A percentile compares a stretch with the other conserved stretches of the same genome.
These are phyloP conservation scores for Termitomyces sp. DNA, from an alignment of 768 basidiomycete species.

Conservation along the genomic window DNA sequence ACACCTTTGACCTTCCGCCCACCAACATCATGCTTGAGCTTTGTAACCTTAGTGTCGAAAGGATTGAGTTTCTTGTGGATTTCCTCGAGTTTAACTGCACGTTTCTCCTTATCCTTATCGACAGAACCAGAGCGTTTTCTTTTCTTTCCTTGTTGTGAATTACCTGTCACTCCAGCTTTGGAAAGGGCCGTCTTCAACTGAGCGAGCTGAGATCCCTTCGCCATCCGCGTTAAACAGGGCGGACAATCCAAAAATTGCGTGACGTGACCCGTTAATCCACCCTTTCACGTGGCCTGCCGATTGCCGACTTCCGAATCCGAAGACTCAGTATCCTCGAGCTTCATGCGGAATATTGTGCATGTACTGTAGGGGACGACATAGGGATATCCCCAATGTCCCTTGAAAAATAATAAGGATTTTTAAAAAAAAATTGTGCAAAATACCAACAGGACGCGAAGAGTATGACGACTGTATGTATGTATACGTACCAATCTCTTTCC, in stretches of 20 bases:
- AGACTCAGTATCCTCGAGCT: no score
- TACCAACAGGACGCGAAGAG: no score
- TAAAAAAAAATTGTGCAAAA: no score
- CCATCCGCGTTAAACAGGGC: slow-evolving; percentile 34
- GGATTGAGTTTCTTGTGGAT: slow-evolving; percentile 87
- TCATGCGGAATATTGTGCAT: no score
- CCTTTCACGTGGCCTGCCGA: no score
- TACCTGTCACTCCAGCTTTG: slow-evolving; percentile 70
- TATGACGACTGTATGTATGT: no score
- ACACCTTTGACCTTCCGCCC: slow-evolving; percentile 83
- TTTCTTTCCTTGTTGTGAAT: slow-evolving; percentile 56
- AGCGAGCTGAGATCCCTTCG: slow-evolving; percentile 82
- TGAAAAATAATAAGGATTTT: no score
- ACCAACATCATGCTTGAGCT: slow-evolving; percentile 89
- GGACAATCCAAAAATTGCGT: slow-evolving; percentile 9
- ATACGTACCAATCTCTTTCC: no score
- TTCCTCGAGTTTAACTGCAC: slow-evolving; percentile 70
- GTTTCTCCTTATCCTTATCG: slow-evolving; percentile 81
- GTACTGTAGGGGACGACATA: no score
- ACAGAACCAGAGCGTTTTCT: slow-evolving; percentile 53
- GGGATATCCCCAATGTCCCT: no score
- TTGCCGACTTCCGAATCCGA: no score
- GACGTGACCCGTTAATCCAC: slow-evolving; percentile 1
- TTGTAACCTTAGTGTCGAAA: slow-evolving; percentile 91
- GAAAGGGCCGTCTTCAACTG: slow-evolving; percentile 86